Evolutionary conservation across 345 rosid genomes (phyloP).

Genomic region (Brassica rapa): DNA sequence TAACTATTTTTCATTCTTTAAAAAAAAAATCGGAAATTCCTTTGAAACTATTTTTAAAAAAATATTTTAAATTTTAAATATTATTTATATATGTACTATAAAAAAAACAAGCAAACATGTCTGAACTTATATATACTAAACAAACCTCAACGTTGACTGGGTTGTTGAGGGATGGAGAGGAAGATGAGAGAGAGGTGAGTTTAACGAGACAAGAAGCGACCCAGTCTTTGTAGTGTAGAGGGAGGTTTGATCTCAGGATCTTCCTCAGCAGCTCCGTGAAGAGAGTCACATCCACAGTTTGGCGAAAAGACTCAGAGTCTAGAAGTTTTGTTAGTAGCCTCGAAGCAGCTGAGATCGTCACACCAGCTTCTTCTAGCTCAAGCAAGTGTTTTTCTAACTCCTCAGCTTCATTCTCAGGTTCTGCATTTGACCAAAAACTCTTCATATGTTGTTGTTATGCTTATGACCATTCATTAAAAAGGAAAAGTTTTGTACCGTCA

Average conservation of each 20-base stretch:
- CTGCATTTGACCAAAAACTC: constrained; percentile 36
- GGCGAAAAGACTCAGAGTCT: constrained; percentile 57
- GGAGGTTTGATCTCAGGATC: constrained; percentile 39
- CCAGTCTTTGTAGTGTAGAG: constrained; percentile 63
- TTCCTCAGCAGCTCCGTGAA: constrained; percentile 37
- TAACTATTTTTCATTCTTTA: too few relatives aligned
- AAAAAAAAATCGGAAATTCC: too few relatives aligned
- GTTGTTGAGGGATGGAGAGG: constrained; percentile 41
- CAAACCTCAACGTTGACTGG: constrained; percentile 70
- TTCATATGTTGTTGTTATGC: constrained; percentile 8
- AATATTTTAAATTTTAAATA: too few relatives aligned
- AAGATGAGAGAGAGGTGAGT: constrained; percentile 49
- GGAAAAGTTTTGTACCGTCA: constrained; percentile 47
- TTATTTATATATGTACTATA: too few relatives aligned
- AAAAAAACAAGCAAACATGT: too few relatives aligned
- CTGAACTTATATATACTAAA: constrained; percentile 13
- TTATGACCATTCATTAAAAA: background rate
- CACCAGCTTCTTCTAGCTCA: constrained; percentile 75
- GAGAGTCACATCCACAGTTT: background rate
- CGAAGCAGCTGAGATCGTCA: constrained; percentile 66
- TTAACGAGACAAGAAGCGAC: constrained; percentile 80
- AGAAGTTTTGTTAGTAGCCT: constrained; percentile 75
- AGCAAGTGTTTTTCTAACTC: constrained; percentile 60
- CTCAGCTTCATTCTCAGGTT: constrained; percentile 52
- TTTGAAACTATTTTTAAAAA: too few relatives aligned